A percentile compares a stretch with the other conserved stretches of the same genome.
These are phyloP conservation scores for Aphanomyces invadans DNA, from an alignment of 352 stramenopile species.

Conservation along the genomic window DNA sequence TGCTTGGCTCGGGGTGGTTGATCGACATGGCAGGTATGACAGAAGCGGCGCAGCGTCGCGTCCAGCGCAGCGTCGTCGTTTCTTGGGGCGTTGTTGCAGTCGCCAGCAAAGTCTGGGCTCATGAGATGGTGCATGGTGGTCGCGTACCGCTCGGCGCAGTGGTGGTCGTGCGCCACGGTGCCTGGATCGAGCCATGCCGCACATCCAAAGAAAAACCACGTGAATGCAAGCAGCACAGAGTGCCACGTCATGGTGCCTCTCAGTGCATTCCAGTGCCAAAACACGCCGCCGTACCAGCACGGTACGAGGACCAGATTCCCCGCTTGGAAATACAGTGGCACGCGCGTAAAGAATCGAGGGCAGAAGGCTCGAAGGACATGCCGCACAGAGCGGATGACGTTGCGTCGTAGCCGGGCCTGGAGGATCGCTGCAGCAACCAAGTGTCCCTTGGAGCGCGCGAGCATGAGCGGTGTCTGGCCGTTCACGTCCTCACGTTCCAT, in stretches of 20 bases:
- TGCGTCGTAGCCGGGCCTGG: conserved; percentile 37
- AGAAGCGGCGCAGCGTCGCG: conserved; percentile 39
- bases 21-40: conserved; percentile 77
- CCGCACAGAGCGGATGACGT: conserved; percentile 25
- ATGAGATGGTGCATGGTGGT: conserved; percentile 48
- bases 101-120: conserved; percentile 20
- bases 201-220: conserved; percentile 58
- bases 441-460: conserved; percentile 54
- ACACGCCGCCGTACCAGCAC: conserved; percentile 40
- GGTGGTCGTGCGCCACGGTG: conserved; percentile 33
- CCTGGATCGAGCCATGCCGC: conserved; percentile 54
- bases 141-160: conserved; percentile 44
- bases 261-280: conserved; percentile 37
- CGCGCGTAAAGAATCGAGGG: conserved; percentile 24
- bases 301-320: conserved; percentile 38
- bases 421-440: conserved; percentile 50
- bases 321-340: conserved; percentile 63
- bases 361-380: not conserved
- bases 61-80: not conserved
- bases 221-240: conserved; percentile 46
- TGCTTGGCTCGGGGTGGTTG: conserved; percentile 72
- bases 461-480: conserved; percentile 45
- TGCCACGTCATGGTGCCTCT: conserved; percentile 53
- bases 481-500: conserved; percentile 43
- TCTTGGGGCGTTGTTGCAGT: conserved; percentile 30